phyloP scores from a whole-genome alignment of 768 basidiomycete genomes.

The Myochromella boudieri region DNA sequence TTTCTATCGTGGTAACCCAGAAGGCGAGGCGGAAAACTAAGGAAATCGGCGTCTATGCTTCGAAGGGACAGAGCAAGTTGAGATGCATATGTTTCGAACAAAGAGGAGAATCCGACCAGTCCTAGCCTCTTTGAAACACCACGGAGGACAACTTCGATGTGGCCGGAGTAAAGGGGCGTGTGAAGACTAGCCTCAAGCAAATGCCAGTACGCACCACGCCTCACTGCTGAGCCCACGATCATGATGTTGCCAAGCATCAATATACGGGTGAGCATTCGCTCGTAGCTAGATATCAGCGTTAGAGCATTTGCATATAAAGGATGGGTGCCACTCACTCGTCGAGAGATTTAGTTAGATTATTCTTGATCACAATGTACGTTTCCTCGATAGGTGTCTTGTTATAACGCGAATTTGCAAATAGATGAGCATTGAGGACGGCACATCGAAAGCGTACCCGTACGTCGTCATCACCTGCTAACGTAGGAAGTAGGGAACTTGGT shows the following conservation, averaged over 20 bases:
- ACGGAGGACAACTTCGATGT: constrained; percentile 51
- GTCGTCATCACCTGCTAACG: constrained; percentile 67
- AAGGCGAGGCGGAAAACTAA: constrained; percentile 66
- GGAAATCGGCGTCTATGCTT: constrained; percentile 46
- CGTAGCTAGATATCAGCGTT: constrained; percentile 47
- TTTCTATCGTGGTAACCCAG: constrained; percentile 74
- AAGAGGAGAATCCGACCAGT: constrained; percentile 50
- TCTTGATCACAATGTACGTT: constrained; percentile 50
- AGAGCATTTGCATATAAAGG: background rate
- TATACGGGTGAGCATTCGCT: constrained; percentile 72
- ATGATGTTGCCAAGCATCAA: constrained; percentile 75
- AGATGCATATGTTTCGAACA: constrained; percentile 79
- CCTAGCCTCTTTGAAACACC: constrained; percentile 71
- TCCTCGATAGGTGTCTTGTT: constrained; percentile 26
- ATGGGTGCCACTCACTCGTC: constrained; percentile 42
- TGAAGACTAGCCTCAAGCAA: constrained; percentile 69
- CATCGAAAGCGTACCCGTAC: constrained; percentile 82
- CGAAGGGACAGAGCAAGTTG: constrained; percentile 74
- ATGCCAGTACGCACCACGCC: constrained; percentile 87
- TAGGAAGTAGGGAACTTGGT: constrained; percentile 51
- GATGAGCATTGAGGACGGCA: constrained; percentile 54
- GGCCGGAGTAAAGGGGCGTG: constrained; percentile 34
- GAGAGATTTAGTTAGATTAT: constrained; percentile 42
- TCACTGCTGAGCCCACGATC: constrained; percentile 71
- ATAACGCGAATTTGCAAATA: constrained; percentile 53